phyloP scores from a whole-genome alignment of 2,329 filamentous ascomycete genomes.

The Epichloe amarillans region DNA sequence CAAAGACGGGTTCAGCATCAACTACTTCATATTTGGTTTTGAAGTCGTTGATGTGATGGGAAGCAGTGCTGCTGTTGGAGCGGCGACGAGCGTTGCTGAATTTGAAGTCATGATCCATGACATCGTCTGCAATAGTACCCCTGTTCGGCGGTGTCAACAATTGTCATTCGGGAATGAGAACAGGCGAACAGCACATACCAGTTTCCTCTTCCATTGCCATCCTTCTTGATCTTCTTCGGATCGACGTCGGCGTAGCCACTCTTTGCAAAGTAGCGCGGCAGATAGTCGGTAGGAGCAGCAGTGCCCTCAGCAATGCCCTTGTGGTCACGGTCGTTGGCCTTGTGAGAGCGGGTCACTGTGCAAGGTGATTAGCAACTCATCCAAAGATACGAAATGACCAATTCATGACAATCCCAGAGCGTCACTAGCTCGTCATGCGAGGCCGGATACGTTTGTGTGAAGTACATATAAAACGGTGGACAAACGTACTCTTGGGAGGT shows the following conservation, averaged over 20 bases:
- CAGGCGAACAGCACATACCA: constrained; percentile 51
- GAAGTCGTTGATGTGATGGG: constrained; percentile 59
- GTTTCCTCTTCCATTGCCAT: constrained; percentile 82
- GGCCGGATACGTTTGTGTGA: too few relatives aligned
- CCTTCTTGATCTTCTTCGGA: constrained; percentile 94
- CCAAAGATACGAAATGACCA: too few relatives aligned
- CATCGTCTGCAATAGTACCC: constrained; percentile 73
- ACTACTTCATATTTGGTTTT: constrained; percentile 95
- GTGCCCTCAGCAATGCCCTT: constrained; percentile 63
- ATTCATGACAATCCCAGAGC: background rate
- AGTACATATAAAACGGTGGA: background rate
- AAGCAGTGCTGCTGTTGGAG: constrained; percentile 75
- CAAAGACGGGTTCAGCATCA: constrained; percentile 83
- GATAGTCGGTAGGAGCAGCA: constrained; percentile 52
- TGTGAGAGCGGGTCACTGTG: constrained; percentile 93
- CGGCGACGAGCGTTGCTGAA: constrained; percentile 78
- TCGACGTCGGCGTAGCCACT: constrained; percentile 66
- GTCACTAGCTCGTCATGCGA: background rate
- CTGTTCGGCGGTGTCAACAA: constrained; percentile 30
- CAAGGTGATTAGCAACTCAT: background rate
- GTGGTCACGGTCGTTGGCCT: constrained; percentile 88
- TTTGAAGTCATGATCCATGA: constrained; percentile 72
- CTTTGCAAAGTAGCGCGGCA: constrained; percentile 92
- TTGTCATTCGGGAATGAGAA: background rate
- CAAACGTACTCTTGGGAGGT: background rate